These are phyloP conservation scores for Blastomyces gilchristii DNA, from an alignment of 2,329 filamentous ascomycete genomes.

Conservation along the genomic window DNA sequence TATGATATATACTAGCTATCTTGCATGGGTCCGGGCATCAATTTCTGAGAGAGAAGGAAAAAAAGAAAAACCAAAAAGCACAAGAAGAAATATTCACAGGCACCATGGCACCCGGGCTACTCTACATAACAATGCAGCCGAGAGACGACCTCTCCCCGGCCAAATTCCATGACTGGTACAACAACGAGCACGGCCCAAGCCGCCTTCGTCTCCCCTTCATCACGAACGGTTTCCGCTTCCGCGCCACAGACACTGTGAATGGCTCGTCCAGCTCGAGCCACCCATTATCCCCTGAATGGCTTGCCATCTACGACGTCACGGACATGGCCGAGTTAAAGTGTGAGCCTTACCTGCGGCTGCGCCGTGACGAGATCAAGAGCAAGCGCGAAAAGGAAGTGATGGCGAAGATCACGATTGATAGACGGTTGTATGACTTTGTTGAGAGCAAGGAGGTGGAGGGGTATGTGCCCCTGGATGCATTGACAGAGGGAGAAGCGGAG, in stretches of 20 bases:
- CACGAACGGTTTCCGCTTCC: constrained; percentile 68
- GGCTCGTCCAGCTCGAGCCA: constrained; percentile 22
- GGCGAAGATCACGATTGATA: constrained; percentile 56
- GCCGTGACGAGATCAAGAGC: constrained; percentile 42
- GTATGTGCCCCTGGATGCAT: constrained; percentile 51
- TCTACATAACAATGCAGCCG: constrained; percentile 82
- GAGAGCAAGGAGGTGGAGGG: constrained; percentile 43
- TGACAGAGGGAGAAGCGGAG: constrained; percentile 46
- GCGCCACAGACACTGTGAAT: constrained; percentile 47
- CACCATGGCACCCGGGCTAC: constrained; percentile 49
- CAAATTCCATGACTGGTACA: constrained; percentile 87
- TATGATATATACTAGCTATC: too few species aligned
- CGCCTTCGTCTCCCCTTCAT: constrained; percentile 67
- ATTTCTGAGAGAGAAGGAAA: neutral
- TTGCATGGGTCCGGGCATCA: too few species aligned
- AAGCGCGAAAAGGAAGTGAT: constrained; percentile 52
- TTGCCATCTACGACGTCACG: constrained; percentile 73
- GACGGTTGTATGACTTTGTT: constrained; percentile 60
- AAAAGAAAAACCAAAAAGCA: neutral
- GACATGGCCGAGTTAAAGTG: constrained; percentile 61
- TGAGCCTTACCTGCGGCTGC: constrained; percentile 53
- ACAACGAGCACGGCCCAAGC: constrained; percentile 80
- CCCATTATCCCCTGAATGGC: constrained; percentile 53
- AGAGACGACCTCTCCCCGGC: constrained; percentile 51
- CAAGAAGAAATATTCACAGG: neutral